A percentile compares a stretch with the other conserved stretches of the same genome.
Conservation (phyloP, 1,284 basidiomycete species). For the Ustilago vetiveriae region DNA sequence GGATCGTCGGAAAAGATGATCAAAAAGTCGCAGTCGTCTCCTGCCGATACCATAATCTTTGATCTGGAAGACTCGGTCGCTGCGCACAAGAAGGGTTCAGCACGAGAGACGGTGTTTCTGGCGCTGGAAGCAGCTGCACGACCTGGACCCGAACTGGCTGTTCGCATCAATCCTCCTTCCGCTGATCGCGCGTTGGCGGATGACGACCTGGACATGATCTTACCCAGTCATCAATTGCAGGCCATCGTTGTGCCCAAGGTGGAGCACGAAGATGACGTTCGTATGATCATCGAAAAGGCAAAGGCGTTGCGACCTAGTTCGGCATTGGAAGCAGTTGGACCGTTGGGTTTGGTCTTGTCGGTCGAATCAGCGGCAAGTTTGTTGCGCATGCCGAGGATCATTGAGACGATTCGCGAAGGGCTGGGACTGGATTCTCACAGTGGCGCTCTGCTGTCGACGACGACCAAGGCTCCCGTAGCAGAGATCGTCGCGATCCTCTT, state of each 20-base stretch:
- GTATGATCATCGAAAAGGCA: constrained; percentile 46
- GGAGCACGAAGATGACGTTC: constrained; percentile 54
- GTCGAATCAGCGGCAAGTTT: constrained; percentile 60
- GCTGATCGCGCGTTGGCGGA: constrained; percentile 27
- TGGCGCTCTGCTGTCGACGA: not conserved
- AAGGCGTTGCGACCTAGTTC: constrained; percentile 15
- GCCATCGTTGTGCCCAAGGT: constrained; percentile 63
- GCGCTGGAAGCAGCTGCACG: constrained; percentile 50
- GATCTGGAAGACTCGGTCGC: constrained; percentile 65
- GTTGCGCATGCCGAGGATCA: constrained; percentile 52
- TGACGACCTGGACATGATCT: constrained; percentile 60
- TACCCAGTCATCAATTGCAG: constrained; percentile 51
- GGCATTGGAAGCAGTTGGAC: constrained; percentile 1
- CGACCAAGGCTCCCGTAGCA: constrained; percentile 2
- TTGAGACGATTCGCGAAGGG: constrained; percentile 27
- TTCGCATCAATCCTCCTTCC: constrained; percentile 65
- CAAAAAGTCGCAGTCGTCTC: constrained; percentile 46
- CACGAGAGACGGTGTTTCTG: constrained; percentile 56
- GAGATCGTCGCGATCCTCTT: constrained; percentile 58
- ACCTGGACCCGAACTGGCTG: constrained; percentile 52
- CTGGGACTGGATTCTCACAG: constrained; percentile 5
- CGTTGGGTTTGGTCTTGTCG: constrained; percentile 55
- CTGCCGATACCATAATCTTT: constrained; percentile 60
- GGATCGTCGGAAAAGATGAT: constrained; percentile 64
- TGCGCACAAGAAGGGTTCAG: constrained; percentile 58